phyloP scores from a whole-genome alignment of 768 basidiomycete genomes.

The Tulasnella sp. region DNA sequence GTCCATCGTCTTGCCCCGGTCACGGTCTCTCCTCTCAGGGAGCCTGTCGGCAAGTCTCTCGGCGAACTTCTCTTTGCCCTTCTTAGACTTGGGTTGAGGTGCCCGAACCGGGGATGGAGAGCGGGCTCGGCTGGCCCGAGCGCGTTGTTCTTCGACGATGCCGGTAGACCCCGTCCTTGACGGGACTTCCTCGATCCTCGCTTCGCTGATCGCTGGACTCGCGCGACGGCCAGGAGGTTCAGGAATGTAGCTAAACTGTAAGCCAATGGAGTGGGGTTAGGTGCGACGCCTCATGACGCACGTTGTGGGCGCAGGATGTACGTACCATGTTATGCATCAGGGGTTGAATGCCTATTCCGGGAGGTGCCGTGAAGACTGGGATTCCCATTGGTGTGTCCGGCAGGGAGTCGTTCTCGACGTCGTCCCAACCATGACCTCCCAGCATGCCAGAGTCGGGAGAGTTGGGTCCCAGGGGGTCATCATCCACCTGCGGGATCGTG shows the following conservation, averaged over 20 bases:
- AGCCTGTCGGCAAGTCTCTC: not conserved
- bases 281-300: not conserved
- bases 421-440: not conserved
- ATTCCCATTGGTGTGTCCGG: not conserved
- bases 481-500: not conserved
- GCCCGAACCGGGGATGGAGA: not conserved
- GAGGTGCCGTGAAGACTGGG: not conserved
- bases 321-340: slow-evolving; percentile 1
- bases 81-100: not conserved
- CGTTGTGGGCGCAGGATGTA: not conserved
- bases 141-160: not conserved
- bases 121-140: not conserved
- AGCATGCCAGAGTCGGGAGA: slow-evolving; percentile 13
- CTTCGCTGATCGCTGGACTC: slow-evolving; percentile 6
- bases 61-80: not conserved
- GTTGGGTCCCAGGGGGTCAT: not conserved
- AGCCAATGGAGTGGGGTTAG: not conserved
- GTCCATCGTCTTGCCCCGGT: not conserved
- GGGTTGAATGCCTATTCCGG: not conserved
- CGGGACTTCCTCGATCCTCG: slow-evolving; percentile 17
- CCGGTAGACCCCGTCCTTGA: not conserved
- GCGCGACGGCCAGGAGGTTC: not conserved
- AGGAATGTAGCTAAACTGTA: not conserved
- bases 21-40: not conserved
- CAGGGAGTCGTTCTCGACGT: not conserved